Percentiles rank a stretch among this genome's conserved stretches.
Conservation (phyloP, 768 basidiomycete genomes). For the Suillus bovinus region DNA sequence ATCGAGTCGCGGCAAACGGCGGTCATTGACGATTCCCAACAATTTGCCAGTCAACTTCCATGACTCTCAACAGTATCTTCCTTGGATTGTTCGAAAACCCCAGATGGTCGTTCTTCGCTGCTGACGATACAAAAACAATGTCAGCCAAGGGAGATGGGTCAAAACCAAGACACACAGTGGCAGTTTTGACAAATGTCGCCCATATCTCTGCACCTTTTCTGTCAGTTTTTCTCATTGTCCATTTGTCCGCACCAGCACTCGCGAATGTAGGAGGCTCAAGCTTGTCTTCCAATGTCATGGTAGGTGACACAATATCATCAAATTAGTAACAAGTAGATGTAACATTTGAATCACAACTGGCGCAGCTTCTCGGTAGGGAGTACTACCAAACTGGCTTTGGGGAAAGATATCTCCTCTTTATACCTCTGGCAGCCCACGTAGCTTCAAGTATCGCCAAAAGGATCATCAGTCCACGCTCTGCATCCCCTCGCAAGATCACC, state of each 20-base stretch:
- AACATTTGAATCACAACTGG: not conserved
- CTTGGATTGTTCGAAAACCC: not conserved
- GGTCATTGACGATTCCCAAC: not conserved
- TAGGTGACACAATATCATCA: conserved; percentile 32
- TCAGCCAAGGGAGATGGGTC: not conserved
- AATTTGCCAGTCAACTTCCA: not conserved
- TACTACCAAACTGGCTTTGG: conserved; percentile 78
- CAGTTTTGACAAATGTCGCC: conserved; percentile 53
- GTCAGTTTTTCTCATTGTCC: conserved; percentile 70
- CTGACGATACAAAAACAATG: not conserved
- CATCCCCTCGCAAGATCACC: conserved; percentile 35
- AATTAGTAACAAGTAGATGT: not conserved
- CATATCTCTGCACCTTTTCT: conserved; percentile 80
- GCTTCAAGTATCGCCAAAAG: conserved; percentile 61
- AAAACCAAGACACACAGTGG: conserved; percentile 12
- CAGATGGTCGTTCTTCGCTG: not conserved
- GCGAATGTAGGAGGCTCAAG: conserved; percentile 72
- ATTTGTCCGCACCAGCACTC: conserved; percentile 71
- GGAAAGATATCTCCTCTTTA: conserved; percentile 67
- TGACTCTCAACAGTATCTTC: not conserved
- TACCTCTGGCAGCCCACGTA: conserved; percentile 67
- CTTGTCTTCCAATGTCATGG: conserved; percentile 74
- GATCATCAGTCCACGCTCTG: conserved; percentile 41
- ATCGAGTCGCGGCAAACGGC: not conserved
- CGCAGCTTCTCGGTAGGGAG: conserved; percentile 76